These are phyloP conservation scores for Prinsepia uniflora DNA, from an alignment of 306 rosid species.

Conservation along the genomic window DNA sequence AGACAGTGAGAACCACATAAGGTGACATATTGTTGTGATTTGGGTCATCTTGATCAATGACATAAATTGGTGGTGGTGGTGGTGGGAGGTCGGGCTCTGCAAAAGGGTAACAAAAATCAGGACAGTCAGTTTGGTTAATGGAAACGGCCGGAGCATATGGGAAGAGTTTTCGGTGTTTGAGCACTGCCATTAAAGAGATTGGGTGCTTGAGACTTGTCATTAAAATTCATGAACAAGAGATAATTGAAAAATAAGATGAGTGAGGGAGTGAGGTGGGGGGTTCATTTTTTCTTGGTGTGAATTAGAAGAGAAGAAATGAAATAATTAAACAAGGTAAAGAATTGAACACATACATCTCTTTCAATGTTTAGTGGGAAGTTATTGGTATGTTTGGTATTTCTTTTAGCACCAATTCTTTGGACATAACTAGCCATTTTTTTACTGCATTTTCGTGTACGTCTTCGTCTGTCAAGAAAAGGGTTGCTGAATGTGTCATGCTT, in stretches of 20 bases:
- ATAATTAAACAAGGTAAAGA: background rate
- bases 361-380: conserved; percentile 28
- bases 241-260: conserved; percentile 26
- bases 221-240: conserved; percentile 13
- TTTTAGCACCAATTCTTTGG: conserved; percentile 2
- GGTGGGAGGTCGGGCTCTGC: conserved; percentile 33
- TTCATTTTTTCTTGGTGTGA: conserved; percentile 31
- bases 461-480: background rate
- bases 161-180: conserved; percentile 58
- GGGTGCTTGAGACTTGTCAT: background rate
- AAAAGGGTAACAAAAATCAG: conserved; percentile 42
- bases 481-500: background rate
- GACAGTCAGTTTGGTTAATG: conserved; percentile 51
- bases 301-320: conserved; percentile 39
- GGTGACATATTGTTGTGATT: conserved; percentile 34
- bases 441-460: background rate
- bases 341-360: conserved; percentile 27
- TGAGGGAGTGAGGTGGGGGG: conserved; percentile 19
- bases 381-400: conserved; percentile 46
- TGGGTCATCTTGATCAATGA: conserved; percentile 15
- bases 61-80: conserved; percentile 20
- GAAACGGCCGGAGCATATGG: conserved; percentile 26
- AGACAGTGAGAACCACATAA: conserved; percentile 37
- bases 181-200: conserved; percentile 35
- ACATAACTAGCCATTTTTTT: background rate